Percentiles rank a stretch among this genome's conserved stretches.
These are phyloP conservation scores for Neurospora sp. DNA, from an alignment of 495 filamentous ascomycete species.

Conservation along the genomic window DNA sequence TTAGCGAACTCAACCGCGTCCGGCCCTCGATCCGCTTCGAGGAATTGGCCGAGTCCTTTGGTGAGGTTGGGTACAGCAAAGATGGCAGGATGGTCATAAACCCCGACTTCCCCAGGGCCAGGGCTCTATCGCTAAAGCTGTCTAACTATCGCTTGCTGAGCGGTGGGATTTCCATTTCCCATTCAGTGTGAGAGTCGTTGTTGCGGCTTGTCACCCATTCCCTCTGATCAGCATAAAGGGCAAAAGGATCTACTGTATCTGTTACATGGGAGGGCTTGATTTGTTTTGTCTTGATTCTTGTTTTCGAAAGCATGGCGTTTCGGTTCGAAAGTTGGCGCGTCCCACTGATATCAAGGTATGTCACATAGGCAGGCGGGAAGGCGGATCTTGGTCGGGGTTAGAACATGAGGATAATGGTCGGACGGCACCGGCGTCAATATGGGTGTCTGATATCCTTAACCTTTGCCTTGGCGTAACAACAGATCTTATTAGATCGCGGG, in stretches of 20 bases:
- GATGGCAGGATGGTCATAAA: slow-evolving; percentile 39
- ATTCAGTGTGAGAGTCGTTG: background rate
- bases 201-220: background rate
- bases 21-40: slow-evolving; percentile 46
- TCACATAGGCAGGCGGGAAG: background rate
- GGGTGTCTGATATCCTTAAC: background rate
- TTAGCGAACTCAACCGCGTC: slow-evolving; percentile 40
- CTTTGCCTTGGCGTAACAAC: background rate
- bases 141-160: slow-evolving; percentile 37
- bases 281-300: background rate
- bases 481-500: background rate
- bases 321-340: background rate
- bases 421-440: background rate
- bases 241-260: background rate
- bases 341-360: background rate
- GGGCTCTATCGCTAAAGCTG: slow-evolving; percentile 35
- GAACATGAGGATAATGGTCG: background rate
- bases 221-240: background rate
- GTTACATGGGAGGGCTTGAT: background rate
- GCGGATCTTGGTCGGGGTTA: background rate
- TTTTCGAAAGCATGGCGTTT: background rate
- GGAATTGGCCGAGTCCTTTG: slow-evolving; percentile 47
- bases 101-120: slow-evolving; percentile 35
- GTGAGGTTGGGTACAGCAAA: slow-evolving; percentile 38
- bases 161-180: slow-evolving; percentile 23